A percentile compares a stretch with the other conserved stretches of the same genome.
These are phyloP conservation scores for Tripterygium wilfordii DNA, from an alignment of 177 flowering plant species.

Conservation along the genomic window DNA sequence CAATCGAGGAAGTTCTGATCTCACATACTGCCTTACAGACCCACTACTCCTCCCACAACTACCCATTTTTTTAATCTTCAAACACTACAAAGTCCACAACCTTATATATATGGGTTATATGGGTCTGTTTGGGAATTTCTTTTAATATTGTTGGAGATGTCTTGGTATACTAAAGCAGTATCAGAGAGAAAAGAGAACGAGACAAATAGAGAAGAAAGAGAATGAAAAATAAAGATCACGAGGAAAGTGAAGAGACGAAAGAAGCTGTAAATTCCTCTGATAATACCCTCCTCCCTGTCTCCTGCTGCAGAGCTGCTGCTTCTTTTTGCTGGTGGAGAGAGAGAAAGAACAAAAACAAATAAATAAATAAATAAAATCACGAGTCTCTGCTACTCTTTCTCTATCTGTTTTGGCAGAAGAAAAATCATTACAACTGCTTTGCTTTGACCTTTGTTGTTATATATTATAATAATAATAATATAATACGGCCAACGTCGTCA, in stretches of 20 bases:
- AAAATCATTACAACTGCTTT: slow-evolving; percentile 52
- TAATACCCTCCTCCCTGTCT: slow-evolving; percentile 26
- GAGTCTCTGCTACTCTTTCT: slow-evolving; percentile 44
- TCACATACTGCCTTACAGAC: slow-evolving; percentile 55
- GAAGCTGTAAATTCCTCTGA: slow-evolving; percentile 34
- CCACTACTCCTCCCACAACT: slow-evolving; percentile 66
- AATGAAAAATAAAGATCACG: slow-evolving; percentile 22
- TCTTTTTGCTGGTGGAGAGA: slow-evolving; percentile 1
- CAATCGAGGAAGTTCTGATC: slow-evolving; percentile 66
- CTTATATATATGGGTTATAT: too few relatives aligned
- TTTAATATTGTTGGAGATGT: slow-evolving; percentile 17
- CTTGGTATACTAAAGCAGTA: slow-evolving; percentile 12
- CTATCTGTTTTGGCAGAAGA: too few relatives aligned
- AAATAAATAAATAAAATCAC: slow-evolving; percentile 28
- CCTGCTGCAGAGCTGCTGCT: slow-evolving; percentile 11
- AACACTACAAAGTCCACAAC: too few relatives aligned
- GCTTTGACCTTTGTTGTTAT: slow-evolving; percentile 34
- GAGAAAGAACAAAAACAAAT: background rate
- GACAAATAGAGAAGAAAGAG: background rate
- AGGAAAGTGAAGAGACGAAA: slow-evolving; percentile 29
- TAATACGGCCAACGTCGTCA: slow-evolving; percentile 33
- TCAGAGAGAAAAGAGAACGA: background rate
- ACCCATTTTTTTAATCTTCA: slow-evolving; percentile 31
- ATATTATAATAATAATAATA: too few relatives aligned
- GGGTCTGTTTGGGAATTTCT: too few relatives aligned